phyloP scores from a whole-genome alignment of 352 stramenopile species.

The Phytopythium ostracodes region DNA sequence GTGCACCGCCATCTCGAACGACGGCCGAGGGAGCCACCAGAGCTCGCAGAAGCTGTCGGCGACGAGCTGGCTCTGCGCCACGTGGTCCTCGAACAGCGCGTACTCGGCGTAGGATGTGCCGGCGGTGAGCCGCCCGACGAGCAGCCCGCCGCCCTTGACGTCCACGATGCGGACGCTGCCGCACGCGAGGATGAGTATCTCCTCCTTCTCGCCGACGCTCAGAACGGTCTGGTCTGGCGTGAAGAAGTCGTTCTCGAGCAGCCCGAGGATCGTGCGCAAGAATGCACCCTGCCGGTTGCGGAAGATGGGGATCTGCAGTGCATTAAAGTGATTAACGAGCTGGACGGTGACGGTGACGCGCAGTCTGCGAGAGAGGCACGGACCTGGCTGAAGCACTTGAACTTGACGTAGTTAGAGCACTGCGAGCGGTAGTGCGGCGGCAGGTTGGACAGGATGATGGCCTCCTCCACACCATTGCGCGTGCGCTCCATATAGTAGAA shows the following conservation, averaged over 20 bases:
- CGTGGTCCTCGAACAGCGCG: conserved; percentile 39
- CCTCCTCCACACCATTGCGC: conserved; percentile 49
- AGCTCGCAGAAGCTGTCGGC: conserved; percentile 48
- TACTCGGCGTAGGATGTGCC: conserved; percentile 44
- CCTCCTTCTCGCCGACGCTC: conserved; percentile 25
- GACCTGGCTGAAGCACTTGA: conserved; percentile 35
- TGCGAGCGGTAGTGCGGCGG: conserved; percentile 46
- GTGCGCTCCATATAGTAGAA: conserved; percentile 77
- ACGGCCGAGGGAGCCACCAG: conserved; percentile 29
- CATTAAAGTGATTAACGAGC: not conserved
- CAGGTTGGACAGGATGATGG: conserved; percentile 37
- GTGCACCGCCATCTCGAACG: conserved; percentile 38
- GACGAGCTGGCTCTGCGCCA: conserved; percentile 23
- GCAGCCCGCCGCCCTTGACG: conserved; percentile 1
- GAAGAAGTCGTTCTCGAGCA: conserved; percentile 46
- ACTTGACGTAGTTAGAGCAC: conserved; percentile 48
- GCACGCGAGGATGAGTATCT: conserved; percentile 50
- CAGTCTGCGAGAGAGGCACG: not conserved
- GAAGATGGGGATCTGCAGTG: conserved; percentile 35
- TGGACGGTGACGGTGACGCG: too few relatives aligned
- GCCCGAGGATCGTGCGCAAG: conserved; percentile 38
- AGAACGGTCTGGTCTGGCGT: conserved; percentile 34
- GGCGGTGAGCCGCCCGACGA: conserved; percentile 18
- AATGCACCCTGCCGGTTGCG: conserved; percentile 42
- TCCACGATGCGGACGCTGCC: conserved; percentile 41